Evolutionary conservation across 257 asterid genomes (phyloP), one percentile per base, ranked within the genome.

Genomic region (Solanum dulcamara): DNA sequence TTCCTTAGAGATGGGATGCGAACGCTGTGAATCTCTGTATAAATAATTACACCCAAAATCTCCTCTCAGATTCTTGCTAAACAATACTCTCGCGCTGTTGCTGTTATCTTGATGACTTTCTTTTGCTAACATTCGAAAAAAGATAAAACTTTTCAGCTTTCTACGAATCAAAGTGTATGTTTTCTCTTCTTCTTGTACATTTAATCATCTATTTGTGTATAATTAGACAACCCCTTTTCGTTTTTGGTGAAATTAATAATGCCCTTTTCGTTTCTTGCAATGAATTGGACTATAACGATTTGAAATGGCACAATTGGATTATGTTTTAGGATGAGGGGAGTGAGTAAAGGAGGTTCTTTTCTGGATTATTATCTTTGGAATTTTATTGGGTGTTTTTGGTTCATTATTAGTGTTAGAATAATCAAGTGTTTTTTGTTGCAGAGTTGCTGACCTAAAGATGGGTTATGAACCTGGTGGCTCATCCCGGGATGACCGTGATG

Each of bases 401-500:
- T 44, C 60, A 3, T 75, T 26, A 6, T 40, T 75, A 75, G 59
- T 75, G n/a, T 26, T 10, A 26, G 82, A 30, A 48, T 79, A 17
- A 79, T 79, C 18, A 79, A 17, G 83, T 79, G 30, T 48, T 51
- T 60, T 48, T 79, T 14, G 38, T 84, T 88, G 81, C 87, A 90
- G 92, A 85, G 14, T 72, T 77, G 77, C 74, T 62, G 22, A 81
- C 68, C 75, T 48, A 48, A 48, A 62, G 80, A 91, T 91, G 92
- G 91, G 89, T 22, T 86, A 67, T 46, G 93, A 89, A 84, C 55
- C 88, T 62, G 87, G 90, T 44, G 84, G 88, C 85, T 51, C 92
- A 84, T 91, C 89, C 64, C 89, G 86, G 5, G 90, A 84, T 77
- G 89, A 64, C 51, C 91, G 89, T 83, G 92, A 90, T 37, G 92